Base-by-base conservation (phyloP, 495 filamentous ascomycete species). In the Apiosordaria backusii region DNA sequence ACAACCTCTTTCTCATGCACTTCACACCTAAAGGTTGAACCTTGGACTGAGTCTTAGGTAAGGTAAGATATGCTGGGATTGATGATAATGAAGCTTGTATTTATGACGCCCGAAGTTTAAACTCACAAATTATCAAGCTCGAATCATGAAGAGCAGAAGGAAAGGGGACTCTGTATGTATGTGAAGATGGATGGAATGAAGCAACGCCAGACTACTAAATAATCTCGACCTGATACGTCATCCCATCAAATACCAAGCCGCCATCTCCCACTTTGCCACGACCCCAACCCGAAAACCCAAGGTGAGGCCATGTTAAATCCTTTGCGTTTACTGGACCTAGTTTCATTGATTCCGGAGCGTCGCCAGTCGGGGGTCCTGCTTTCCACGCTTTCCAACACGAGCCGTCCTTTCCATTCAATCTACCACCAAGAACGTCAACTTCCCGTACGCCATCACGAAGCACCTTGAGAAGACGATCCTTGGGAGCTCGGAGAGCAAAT, bases 121-220 rank as follows among this genome's bases (percentile, higher is more conserved):
- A n/a, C n/a, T n/a, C n/a, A n/a, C n/a, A n/a, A n/a, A n/a, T n/a
- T n/a, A n/a, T n/a, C n/a, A n/a, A n/a, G n/a, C n/a, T n/a, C n/a
- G n/a, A n/a, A n/a, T n/a, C n/a, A n/a, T n/a, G n/a, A n/a, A n/a
- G n/a, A n/a, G n/a, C n/a, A n/a, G n/a, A n/a, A n/a, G n/a, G n/a
- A n/a, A n/a, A n/a, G n/a, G n/a, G n/a, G n/a, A 72, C 67, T 54
- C 18, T 54, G 52, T 9, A 54, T n/a, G 27, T 7, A 29, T 29
- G 27, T 29, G 27, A 29, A 29, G 27, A 4, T 29, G 27, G 27
- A 29, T 4, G 27, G 27, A 4, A 29, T 29, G 27, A 4, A 3
- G 3, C 27, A 29, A 29, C 4, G 27, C 7, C 7, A 7, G 7
- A 29, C 27, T 7, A 29, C 35, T 16, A 45, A 6, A 45, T 2